Conservation (phyloP, 768 basidiomycete genomes). For the Tricholoma terreum region DNA sequence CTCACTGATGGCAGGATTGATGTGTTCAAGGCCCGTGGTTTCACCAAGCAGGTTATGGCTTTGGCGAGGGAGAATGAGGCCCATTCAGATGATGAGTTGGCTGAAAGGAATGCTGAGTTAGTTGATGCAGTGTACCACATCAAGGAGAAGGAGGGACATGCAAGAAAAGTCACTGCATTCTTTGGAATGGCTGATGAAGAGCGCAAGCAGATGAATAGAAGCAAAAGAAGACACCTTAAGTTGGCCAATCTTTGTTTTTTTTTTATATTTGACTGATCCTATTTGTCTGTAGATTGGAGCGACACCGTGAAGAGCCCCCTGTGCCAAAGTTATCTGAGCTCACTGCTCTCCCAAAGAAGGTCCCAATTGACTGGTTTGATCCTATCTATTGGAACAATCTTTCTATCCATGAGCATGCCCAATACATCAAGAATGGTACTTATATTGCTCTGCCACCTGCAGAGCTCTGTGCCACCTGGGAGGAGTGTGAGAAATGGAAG, state of each 20-base stretch:
- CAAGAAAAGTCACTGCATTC: too few species aligned
- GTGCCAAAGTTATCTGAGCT: too few species aligned
- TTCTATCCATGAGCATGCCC: constrained; percentile 5
- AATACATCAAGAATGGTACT: constrained; percentile 8
- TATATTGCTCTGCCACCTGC: constrained; percentile 14
- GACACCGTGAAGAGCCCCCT: too few species aligned
- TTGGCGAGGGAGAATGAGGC: constrained; percentile 4
- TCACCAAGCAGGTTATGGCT: neutral
- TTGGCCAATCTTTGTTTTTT: neutral
- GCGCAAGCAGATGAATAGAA: too few species aligned
- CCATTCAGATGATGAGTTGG: too few species aligned
- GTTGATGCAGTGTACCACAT: too few species aligned
- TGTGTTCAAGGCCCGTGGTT: constrained; percentile 4
- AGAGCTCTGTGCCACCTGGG: constrained; percentile 2
- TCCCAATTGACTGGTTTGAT: constrained; percentile 25
- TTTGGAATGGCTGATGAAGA: too few species aligned
- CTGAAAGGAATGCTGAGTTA: neutral
- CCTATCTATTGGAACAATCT: constrained; percentile 20
- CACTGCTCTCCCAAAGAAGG: too few species aligned
- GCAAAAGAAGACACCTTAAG: neutral
- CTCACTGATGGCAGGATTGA: neutral
- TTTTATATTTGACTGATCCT: neutral
- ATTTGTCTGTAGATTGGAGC: neutral
- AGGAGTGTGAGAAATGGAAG: constrained; percentile 13
- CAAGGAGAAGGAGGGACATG: too few species aligned